Percentiles rank a stretch among this genome's conserved stretches.
These are phyloP conservation scores for Ceratobasidium sp. DNA, from an alignment of 1,284 basidiomycete genomes.

Conservation along the genomic window DNA sequence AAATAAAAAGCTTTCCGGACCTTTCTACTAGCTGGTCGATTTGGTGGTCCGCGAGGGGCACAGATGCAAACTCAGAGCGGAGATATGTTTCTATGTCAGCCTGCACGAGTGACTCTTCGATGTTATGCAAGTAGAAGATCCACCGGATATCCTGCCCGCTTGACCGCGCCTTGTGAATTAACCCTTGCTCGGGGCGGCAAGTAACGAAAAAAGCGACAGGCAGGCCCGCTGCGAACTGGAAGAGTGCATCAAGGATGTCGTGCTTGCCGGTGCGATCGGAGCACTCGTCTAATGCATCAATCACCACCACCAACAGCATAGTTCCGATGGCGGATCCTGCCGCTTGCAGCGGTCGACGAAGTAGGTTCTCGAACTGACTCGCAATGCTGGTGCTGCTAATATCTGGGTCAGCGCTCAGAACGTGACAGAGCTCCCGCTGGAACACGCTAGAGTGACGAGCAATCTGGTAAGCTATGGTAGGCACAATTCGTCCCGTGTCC, in stretches of 20 bases:
- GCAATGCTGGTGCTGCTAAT: neutral
- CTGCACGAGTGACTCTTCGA: slow-evolving; percentile 41
- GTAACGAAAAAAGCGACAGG: slow-evolving; percentile 51
- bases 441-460: slow-evolving; percentile 38
- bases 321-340: neutral
- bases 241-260: neutral
- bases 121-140: neutral
- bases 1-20: slow-evolving; percentile 43
- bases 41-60: slow-evolving; percentile 15
- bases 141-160: too few relatives aligned
- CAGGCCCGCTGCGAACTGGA: slow-evolving; percentile 35
- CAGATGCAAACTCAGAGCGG: neutral
- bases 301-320: slow-evolving; percentile 48
- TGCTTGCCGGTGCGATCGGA: slow-evolving; percentile 1
- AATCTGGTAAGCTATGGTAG: slow-evolving; percentile 55
- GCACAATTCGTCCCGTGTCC: slow-evolving; percentile 48
- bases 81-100: slow-evolving; percentile 44
- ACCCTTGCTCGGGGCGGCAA: slow-evolving; percentile 49
- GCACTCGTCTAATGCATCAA: slow-evolving; percentile 54
- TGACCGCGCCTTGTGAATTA: too few relatives aligned
- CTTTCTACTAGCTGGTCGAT: slow-evolving; percentile 9
- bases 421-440: neutral
- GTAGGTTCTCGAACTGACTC: slow-evolving; percentile 42
- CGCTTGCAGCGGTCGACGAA: slow-evolving; percentile 38
- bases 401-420: slow-evolving; percentile 13